Base-by-base conservation (phyloP, 352 stramenopile species). In the Salisapilia sapeloensis region DNA sequence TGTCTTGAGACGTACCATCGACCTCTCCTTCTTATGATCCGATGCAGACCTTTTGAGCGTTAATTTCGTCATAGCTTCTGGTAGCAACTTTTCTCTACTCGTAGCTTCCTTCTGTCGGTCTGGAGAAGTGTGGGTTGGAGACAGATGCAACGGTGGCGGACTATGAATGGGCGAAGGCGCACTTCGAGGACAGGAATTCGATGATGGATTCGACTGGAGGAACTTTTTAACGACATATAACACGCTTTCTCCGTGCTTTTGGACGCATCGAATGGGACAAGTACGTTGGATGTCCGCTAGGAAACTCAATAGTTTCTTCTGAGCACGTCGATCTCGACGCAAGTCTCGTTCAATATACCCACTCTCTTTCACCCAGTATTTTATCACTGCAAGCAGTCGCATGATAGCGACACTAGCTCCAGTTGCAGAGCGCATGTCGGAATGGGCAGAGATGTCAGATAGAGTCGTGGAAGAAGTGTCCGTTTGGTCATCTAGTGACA, bases 351-450 rank as follows among this genome's bases (percentile, higher is more conserved):
- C 66, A 21, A 91, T 86, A 47, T 71, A 91, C 0, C 61, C 62
- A 33, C 70, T 86, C 33, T 91, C 75, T 34, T 84, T 86, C 46
- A 91, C 84, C 75, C 75, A 91, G 30, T 67, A 91, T 42, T 91
- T 91, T 35, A 91, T 53, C 8, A 91, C 69, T 36, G 64, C 87
- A 23, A 91, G 54, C 13, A 86, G 32, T 4, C 75, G 69, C 72
- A 91, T 91, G 41, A 91, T 85, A 6, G 71, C 85, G 12, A 91
- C 65, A 29, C 64, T 86, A 14, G 70, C 75, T 37, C 85, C 71
- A 56, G 82, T 74, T 19, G 57, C 53, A 4, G 69, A 79, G 42
- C 81, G 78, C 37, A 87, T 82, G 35, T 86, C 69, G 1, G 71
- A 84, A 11, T 56, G 53, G 6, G 66, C 70, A 2, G 66, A 80